phyloP scores from a whole-genome alignment of 257 asterid genomes.

The Thymus mandschuricus region DNA sequence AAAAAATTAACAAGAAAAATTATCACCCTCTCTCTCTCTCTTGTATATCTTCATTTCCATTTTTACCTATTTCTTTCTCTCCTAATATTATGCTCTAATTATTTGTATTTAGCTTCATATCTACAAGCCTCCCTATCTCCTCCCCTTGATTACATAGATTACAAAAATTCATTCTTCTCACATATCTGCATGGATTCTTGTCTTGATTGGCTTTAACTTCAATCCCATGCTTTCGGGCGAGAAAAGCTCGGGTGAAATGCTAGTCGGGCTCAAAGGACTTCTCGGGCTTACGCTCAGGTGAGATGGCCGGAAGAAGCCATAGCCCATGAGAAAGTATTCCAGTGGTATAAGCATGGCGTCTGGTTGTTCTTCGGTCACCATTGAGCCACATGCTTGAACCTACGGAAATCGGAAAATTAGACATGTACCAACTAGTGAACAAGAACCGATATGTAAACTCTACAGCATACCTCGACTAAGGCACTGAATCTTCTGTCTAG shows the following conservation, averaged over 20 bases:
- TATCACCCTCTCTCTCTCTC: slow-evolving; percentile 18
- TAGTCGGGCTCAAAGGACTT: slow-evolving; percentile 63
- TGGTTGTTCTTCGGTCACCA: slow-evolving; percentile 83
- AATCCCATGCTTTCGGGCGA: slow-evolving; percentile 76
- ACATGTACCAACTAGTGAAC: too few relatives aligned
- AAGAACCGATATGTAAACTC: too few relatives aligned
- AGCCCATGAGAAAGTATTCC: slow-evolving; percentile 75
- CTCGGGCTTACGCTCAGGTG: slow-evolving; percentile 55
- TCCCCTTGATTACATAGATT: slow-evolving; percentile 23
- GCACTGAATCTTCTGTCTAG: slow-evolving; percentile 68
- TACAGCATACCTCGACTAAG: slow-evolving; percentile 58
- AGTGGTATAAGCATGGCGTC: slow-evolving; percentile 75
- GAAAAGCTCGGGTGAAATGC: slow-evolving; percentile 69
- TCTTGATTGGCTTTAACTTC: slow-evolving; percentile 64
- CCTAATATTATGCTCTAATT: slow-evolving; percentile 30
- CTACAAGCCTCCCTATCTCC: slow-evolving; percentile 40
- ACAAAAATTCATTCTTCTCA: slow-evolving; percentile 35
- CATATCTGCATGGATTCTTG: slow-evolving; percentile 51
- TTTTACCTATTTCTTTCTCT: slow-evolving; percentile 25
- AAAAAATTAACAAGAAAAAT: slow-evolving; percentile 11
- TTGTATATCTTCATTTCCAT: slow-evolving; percentile 29
- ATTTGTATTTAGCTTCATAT: slow-evolving; percentile 33
- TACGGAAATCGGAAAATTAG: slow-evolving; percentile 21
- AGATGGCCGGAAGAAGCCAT: slow-evolving; percentile 60
- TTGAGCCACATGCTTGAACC: slow-evolving; percentile 81